Evolutionary conservation across 1,139 yeast genomes (phyloP), one percentile per base, ranked within the genome.

Genomic region (Saccharomyces hybrid): DNA sequence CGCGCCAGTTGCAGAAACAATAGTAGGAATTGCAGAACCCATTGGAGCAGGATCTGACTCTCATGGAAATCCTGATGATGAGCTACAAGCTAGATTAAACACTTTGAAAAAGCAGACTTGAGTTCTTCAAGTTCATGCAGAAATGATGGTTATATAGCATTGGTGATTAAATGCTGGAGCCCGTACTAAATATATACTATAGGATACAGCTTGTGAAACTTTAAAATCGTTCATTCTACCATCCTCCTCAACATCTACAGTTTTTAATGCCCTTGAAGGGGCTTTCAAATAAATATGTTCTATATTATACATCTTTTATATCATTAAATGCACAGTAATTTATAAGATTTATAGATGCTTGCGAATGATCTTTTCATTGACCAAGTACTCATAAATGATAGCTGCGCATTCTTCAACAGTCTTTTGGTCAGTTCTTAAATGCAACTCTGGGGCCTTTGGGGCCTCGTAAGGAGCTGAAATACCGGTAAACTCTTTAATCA

Each of bases 381-480:
- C 73, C 64, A 91, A 80, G 70, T 88, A 90, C 51, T 82, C 82
- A 61, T 81, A 78, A 66, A 91, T 86, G 63, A 79, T 77, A 63
- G 79, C 74, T 41, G 95, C 96, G 62, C 91, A 82, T 66, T 89
- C 87, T 74, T 91, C 96, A 49, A 89, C 80, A 29, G 87, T 73
- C 55, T 78, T 75, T 64, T 84, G 79, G 68, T 85, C 84, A 59
- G 93, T 88, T 64, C 81, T 81, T 68, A 91, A 75, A 68, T 85
- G 93, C 60, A 91, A 77, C 74, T 91, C 98, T 46, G 98, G 88
- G 34, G 73, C 68, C 60, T 80, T 85, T 50, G 98, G 98, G 1
- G 88, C 95, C 76, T 91, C 98, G 70, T 91, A 91, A 46, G 98
- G 98, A 16, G 96, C 97, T 61, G 91, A 84, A 58, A 91, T 85